Conservation (phyloP, 768 basidiomycete genomes). For the Mycena venus region DNA sequence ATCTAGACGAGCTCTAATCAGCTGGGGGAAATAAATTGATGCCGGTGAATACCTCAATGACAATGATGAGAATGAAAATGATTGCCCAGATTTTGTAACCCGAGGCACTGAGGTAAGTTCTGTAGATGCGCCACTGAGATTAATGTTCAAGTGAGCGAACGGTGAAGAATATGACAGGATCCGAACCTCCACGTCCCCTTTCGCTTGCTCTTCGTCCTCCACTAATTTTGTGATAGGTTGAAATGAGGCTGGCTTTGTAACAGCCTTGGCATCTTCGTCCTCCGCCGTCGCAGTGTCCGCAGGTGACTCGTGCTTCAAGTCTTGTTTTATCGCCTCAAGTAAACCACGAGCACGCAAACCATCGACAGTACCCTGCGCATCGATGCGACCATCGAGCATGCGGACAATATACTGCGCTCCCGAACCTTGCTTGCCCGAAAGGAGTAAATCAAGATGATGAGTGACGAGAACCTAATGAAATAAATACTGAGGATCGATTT, state of each 20-base stretch:
- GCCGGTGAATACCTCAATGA: constrained; percentile 63
- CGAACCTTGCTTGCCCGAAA: constrained; percentile 60
- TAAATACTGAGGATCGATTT: background rate
- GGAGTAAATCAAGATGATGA: constrained; percentile 88
- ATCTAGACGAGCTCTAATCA: background rate
- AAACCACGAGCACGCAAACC: constrained; percentile 74
- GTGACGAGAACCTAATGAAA: constrained; percentile 69
- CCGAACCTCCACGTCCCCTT: background rate
- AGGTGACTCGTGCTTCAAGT: constrained; percentile 57
- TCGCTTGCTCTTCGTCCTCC: constrained; percentile 79
- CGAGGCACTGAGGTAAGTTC: constrained; percentile 78
- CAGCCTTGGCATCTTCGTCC: background rate
- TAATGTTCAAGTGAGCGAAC: background rate
- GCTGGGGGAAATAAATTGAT: background rate
- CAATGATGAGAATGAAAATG: constrained; percentile 60
- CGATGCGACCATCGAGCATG: constrained; percentile 86
- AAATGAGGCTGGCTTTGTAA: constrained; percentile 73
- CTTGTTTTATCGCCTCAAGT: constrained; percentile 71
- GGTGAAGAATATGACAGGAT: background rate
- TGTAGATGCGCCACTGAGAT: background rate
- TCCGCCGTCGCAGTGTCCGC: constrained; percentile 24
- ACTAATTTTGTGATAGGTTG: constrained; percentile 42
- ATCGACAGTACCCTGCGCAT: constrained; percentile 76
- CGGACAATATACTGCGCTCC: constrained; percentile 76
- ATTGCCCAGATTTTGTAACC: constrained; percentile 78